Percentiles rank a stretch among this genome's conserved stretches.
Evolutionary conservation across 2,329 filamentous ascomycete genomes (phyloP).

Genomic region (Periconia sp.): DNA sequence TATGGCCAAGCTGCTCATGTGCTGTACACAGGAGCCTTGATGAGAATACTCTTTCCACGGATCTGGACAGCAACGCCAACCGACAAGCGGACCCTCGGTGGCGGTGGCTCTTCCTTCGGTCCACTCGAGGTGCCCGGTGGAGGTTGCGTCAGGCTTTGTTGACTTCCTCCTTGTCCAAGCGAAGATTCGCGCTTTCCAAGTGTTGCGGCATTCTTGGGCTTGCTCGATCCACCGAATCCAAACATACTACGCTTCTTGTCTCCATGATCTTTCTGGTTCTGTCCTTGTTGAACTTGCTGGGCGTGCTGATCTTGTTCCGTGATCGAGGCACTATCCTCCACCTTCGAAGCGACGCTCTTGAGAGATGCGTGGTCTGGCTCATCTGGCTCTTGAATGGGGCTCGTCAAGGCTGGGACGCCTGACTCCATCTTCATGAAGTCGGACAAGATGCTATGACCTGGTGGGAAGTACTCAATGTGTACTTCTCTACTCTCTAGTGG

Average conservation of each 20-base stretch:
- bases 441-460: conserved; percentile 72
- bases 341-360: conserved; percentile 39
- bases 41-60: conserved; percentile 55
- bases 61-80: conserved; percentile 56
- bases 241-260: conserved; percentile 52
- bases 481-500: conserved; percentile 93
- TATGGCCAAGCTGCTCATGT: no score
- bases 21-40: conserved; percentile 57
- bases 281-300: conserved; percentile 34
- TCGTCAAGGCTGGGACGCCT: conserved; percentile 55
- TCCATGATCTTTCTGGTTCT: conserved; percentile 24
- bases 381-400: conserved; percentile 49
- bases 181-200: conserved; percentile 49
- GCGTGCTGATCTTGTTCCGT: conserved; percentile 37
- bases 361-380: conserved; percentile 49
- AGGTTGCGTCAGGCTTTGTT: conserved; percentile 40
- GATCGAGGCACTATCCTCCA: conserved; percentile 34
- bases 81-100: conserved; percentile 55
- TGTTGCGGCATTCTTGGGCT: conserved; percentile 36
- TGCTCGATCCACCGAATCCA: conserved; percentile 49
- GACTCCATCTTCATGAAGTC: conserved; percentile 85
- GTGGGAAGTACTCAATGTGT: conserved; percentile 81
- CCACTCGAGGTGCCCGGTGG: conserved; percentile 49
- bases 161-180: conserved; percentile 45
- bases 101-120: conserved; percentile 46